phyloP scores from a whole-genome alignment of 768 basidiomycete species.

The Lentinula edodes region DNA sequence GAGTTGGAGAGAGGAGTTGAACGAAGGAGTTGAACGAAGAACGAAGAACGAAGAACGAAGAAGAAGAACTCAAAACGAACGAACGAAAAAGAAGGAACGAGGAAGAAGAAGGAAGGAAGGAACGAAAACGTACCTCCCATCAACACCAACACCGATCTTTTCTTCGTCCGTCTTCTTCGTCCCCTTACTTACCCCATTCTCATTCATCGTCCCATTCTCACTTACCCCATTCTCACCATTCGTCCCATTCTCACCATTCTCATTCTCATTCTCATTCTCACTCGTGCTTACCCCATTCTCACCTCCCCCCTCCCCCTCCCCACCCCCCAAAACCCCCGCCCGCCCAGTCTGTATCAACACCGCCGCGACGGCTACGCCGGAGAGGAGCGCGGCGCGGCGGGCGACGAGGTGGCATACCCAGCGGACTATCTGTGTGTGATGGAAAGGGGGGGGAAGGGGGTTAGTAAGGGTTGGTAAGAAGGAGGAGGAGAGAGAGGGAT shows the following conservation, averaged over 20 bases:
- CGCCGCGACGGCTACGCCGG: constrained; percentile 83
- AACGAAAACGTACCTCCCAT: constrained; percentile 67
- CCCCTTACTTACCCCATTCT: constrained; percentile 9
- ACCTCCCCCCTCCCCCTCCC: no score
- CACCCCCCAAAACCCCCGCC: constrained; percentile 24
- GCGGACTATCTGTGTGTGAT: constrained; percentile 62
- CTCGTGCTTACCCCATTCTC: background rate
- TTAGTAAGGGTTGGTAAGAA: no score
- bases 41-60: background rate
- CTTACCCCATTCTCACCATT: background rate
- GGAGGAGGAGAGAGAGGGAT: no score
- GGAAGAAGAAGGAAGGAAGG: no score
- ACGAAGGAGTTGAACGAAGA: no score
- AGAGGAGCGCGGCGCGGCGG: constrained; percentile 74
- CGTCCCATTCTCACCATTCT: background rate
- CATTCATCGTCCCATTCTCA: background rate
- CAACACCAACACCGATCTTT: constrained; percentile 79
- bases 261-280: background rate
- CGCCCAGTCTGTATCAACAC: constrained; percentile 77
- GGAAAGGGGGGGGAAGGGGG: no score
- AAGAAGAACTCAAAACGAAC: no score
- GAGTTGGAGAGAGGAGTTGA: no score
- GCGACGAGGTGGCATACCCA: constrained; percentile 79
- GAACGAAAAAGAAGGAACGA: no score
- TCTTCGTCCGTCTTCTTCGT: constrained; percentile 31